Evolutionary conservation across 257 asterid species (phyloP).

Genomic region (Phtheirospermum japonicum): DNA sequence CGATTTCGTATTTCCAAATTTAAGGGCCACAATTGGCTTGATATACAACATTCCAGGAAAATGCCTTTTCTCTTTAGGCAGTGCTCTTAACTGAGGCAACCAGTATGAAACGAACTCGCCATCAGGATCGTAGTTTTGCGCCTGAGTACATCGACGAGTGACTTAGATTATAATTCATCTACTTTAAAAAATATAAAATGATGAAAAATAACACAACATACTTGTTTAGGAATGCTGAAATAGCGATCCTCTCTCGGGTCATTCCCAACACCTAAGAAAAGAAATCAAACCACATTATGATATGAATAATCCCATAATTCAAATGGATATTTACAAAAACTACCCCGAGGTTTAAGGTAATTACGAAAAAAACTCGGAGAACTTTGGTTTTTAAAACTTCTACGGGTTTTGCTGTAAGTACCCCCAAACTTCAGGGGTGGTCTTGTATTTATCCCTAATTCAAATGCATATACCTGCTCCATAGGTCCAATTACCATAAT

Average conservation of each 20-base stretch:
- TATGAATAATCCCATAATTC: not conserved
- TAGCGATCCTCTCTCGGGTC: slow-evolving; percentile 97
- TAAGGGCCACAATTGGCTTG: slow-evolving; percentile 69
- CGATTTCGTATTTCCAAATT: slow-evolving; percentile 50
- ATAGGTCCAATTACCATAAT: slow-evolving; percentile 94
- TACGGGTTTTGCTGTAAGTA: too few species aligned
- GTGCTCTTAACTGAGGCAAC: slow-evolving; percentile 63
- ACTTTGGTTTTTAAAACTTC: too few species aligned
- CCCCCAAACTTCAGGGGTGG: not conserved
- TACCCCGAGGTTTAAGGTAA: too few species aligned
- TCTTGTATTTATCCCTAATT: not conserved
- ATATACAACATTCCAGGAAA: slow-evolving; percentile 63
- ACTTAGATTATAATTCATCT: not conserved
- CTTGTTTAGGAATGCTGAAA: slow-evolving; percentile 97
- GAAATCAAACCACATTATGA: slow-evolving; percentile 10
- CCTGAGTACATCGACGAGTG: slow-evolving; percentile 38
- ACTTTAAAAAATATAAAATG: not conserved
- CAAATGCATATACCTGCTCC: slow-evolving; percentile 71
- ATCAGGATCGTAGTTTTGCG: slow-evolving; percentile 82
- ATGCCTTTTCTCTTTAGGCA: slow-evolving; percentile 71
- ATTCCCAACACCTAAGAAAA: slow-evolving; percentile 73
- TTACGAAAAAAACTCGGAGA: too few species aligned
- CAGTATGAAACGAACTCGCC: slow-evolving; percentile 84
- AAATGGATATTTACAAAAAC: too few species aligned
- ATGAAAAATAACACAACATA: slow-evolving; percentile 29